Evolutionary conservation across 176 grass and related monocot genomes (phyloP).

Genomic region (Cenchrus purpureus): DNA sequence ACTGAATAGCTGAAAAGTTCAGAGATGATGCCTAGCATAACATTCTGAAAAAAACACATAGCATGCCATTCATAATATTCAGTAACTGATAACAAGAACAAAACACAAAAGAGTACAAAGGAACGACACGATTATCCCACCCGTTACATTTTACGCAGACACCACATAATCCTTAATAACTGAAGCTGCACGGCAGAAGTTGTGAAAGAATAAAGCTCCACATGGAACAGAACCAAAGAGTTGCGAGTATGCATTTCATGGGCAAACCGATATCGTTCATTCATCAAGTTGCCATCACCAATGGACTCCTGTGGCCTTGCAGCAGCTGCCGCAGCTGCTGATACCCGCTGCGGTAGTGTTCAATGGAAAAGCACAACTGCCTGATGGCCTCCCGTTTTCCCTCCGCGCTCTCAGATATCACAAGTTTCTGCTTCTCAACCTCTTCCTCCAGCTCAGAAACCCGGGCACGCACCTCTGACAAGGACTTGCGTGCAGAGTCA

Average conservation of each 20-base stretch:
- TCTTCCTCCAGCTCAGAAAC: constrained; percentile 72
- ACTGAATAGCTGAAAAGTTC: constrained; percentile 1
- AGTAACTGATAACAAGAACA: constrained; percentile 20
- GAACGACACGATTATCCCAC: background rate
- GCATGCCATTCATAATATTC: constrained; percentile 5
- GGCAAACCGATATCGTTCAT: background rate
- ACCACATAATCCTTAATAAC: constrained; percentile 21
- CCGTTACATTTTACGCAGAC: constrained; percentile 12
- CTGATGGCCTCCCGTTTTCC: constrained; percentile 92
- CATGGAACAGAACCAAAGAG: background rate
- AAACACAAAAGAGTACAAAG: background rate
- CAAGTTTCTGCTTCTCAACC: constrained; percentile 65
- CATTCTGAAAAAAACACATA: background rate
- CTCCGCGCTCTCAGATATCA: constrained; percentile 73
- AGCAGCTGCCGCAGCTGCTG: constrained; percentile 69
- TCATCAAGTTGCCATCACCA: constrained; percentile 59
- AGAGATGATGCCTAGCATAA: background rate
- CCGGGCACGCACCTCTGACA: constrained; percentile 34
- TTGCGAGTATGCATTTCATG: background rate
- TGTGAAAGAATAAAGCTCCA: constrained; percentile 3
- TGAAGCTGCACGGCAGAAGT: constrained; percentile 17
- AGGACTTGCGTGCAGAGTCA: constrained; percentile 1
- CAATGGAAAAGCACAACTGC: constrained; percentile 88
- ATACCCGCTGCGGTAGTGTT: constrained; percentile 84
- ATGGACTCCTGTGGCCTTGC: constrained; percentile 65